A percentile compares a stretch with the other conserved stretches of the same genome.
Conservation (phyloP, 495 filamentous ascomycete species). For the Hypoxylon cercidicola region DNA sequence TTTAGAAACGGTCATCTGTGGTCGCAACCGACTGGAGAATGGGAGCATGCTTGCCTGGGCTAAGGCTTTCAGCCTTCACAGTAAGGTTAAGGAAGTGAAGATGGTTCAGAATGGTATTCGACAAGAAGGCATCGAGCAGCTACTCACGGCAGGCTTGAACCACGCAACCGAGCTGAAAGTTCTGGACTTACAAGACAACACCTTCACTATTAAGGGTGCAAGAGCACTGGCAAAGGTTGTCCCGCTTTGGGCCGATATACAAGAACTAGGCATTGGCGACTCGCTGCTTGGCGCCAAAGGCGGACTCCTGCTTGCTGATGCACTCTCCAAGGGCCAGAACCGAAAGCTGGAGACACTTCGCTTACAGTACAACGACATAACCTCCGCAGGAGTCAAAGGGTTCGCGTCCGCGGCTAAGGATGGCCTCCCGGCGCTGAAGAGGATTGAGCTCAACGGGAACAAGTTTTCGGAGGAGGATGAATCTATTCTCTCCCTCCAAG, state of each 20-base stretch:
- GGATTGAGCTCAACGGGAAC: constrained; percentile 95
- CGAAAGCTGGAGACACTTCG: constrained; percentile 78
- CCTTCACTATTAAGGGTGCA: constrained; percentile 85
- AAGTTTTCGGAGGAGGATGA: constrained; percentile 89
- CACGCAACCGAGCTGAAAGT: constrained; percentile 71
- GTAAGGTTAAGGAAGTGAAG: constrained; percentile 82
- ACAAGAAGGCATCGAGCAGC: constrained; percentile 84
- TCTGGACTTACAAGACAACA: constrained; percentile 96
- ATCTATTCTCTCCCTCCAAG: constrained; percentile 60
- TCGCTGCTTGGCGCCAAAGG: constrained; percentile 85
- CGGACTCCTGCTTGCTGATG: constrained; percentile 74
- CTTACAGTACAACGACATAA: constrained; percentile 95
- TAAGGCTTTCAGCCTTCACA: constrained; percentile 81
- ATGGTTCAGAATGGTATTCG: constrained; percentile 99
- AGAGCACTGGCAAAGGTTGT: constrained; percentile 80
- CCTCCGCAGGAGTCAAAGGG: constrained; percentile 72
- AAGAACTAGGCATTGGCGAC: constrained; percentile 89
- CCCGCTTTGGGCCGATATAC: constrained; percentile 75
- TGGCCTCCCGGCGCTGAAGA: constrained; percentile 75
- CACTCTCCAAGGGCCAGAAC: constrained; percentile 79
- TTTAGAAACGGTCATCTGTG: constrained; percentile 94
- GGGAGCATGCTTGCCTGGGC: constrained; percentile 97
- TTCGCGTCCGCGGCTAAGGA: constrained; percentile 72
- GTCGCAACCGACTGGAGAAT: constrained; percentile 93
- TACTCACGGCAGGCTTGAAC: constrained; percentile 80